These are phyloP conservation scores for Acacia concinna DNA, from an alignment of 331 rosid species.

Conservation along the genomic window DNA sequence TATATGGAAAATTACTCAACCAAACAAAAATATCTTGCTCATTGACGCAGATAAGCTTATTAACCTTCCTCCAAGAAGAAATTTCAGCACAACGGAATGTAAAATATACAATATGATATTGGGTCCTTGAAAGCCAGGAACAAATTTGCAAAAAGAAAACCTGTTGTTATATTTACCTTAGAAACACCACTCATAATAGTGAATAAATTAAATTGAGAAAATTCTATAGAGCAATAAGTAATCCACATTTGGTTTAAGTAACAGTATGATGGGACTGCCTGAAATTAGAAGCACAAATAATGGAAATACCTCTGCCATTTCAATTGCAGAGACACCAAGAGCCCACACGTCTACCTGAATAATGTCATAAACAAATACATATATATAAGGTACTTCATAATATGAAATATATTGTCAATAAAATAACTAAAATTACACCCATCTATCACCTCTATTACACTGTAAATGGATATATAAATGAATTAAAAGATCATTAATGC, in stretches of 20 bases:
- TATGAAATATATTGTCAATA: constrained; percentile 1
- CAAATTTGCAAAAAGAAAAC: not conserved
- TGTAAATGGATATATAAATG: not conserved
- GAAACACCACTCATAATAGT: not conserved
- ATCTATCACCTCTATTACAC: not conserved
- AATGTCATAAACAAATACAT: constrained; percentile 30
- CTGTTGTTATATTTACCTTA: not conserved
- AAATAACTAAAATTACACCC: not conserved
- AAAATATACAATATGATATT: not conserved
- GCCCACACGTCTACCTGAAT: constrained; percentile 99
- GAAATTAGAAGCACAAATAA: constrained; percentile 18
- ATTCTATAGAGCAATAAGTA: constrained; percentile 6
- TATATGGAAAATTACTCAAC: constrained; percentile 20
- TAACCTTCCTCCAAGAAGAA: constrained; percentile 23
- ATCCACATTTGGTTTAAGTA: constrained; percentile 6
- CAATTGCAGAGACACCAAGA: constrained; percentile 99
- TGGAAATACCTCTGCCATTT: constrained; percentile 96
- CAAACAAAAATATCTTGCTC: constrained; percentile 7
- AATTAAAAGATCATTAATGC: constrained; percentile 17
- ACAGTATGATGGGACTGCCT: not conserved
- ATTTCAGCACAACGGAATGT: not conserved
- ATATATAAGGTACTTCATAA: constrained; percentile 19
- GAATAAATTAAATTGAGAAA: constrained; percentile 12
- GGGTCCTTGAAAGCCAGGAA: not conserved
- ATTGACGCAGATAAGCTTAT: not conserved